Base-by-base conservation (phyloP, 225 moss, liverwort and hornwort genomes). In the Sphagnum contortum region DNA sequence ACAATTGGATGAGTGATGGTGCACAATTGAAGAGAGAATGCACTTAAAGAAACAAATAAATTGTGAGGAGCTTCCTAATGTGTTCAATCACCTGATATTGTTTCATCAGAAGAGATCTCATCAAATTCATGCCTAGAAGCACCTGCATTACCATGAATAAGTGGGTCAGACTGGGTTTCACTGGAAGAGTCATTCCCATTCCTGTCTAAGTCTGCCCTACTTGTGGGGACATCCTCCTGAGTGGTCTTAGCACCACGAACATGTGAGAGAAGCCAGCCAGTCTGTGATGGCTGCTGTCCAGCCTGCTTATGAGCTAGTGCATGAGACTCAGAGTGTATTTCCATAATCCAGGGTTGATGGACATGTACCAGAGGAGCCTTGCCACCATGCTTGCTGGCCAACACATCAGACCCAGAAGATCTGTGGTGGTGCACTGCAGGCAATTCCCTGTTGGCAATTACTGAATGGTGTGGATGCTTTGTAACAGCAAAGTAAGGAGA, bases 101-200 rank as follows among this genome's bases (percentile, higher is more conserved):
- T 98, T 73, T 98, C 98, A 54, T 98, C 98, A 13, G 98, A 98
- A 0, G 98, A 98, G 0, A 85, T 89, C 68, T 93, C 98, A 47
- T 79, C 89, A 56, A 82, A 81, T 3, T 89, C 76, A 4, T 82
- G 80, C 7, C 72, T 77, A n/a, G n/a, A n/a, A 82, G 76, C 74
- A 57, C 87, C 84, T 45, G 80, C 78, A 50, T 88, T 83, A 44
- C 88, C 81, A 9, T 79, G 91, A 47, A 98, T 77, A 48, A 82
- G 85, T 66, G 93, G 98, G 54, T 98, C 98, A 46, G 98, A 93
- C 49, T 91, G 87, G 0, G 98, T 98, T 69, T 98, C 90, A 65
- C 98, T 98, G 48, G 92, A 92, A 45, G 98, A 93, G 64, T 90
- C 77, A 0, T 84, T 90, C 45, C 73, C 79, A 14, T 67, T 79